Evolutionary conservation across 768 basidiomycete genomes (phyloP).

Genomic region (Lactarius sanguifluus): DNA sequence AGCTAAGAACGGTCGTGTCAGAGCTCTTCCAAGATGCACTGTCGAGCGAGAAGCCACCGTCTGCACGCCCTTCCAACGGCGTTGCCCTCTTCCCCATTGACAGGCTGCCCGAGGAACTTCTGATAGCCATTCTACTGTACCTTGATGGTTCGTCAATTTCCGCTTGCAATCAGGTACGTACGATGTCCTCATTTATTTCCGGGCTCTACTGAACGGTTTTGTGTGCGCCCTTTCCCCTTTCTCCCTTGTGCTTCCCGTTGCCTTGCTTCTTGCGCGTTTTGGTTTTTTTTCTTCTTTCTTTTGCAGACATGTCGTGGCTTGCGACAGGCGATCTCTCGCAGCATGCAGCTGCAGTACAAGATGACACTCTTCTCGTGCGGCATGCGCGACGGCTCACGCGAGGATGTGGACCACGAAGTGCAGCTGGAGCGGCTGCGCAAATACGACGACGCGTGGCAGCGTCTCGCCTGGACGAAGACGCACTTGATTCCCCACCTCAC

Average conservation of each 20-base stretch:
- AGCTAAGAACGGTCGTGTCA: conserved; percentile 1
- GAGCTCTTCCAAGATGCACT: background rate
- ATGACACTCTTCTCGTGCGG: background rate
- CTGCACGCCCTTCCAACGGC: background rate
- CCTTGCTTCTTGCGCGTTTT: background rate
- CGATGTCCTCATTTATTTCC: background rate
- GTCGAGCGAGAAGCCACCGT: too few relatives aligned
- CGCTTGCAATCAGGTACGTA: conserved; percentile 13
- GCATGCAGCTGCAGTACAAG: conserved; percentile 8
- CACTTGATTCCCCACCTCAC: background rate
- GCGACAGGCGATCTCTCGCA: background rate
- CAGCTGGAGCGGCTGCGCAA: background rate
- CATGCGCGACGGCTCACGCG: conserved; percentile 7
- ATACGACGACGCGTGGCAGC: conserved; percentile 5
- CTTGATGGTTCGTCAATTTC: conserved; percentile 5
- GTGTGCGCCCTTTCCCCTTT: background rate
- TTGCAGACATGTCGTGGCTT: conserved; percentile 1
- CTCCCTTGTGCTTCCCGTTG: background rate
- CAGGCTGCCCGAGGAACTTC: conserved; percentile 9
- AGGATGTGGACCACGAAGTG: background rate
- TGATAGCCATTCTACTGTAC: background rate
- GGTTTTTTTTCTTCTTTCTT: background rate
- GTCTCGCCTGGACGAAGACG: conserved; percentile 1
- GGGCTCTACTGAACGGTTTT: background rate
- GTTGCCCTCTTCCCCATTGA: background rate